These are phyloP conservation scores for Dryadomyces sulphureus DNA, from an alignment of 2,329 filamentous ascomycete species.

Conservation along the genomic window DNA sequence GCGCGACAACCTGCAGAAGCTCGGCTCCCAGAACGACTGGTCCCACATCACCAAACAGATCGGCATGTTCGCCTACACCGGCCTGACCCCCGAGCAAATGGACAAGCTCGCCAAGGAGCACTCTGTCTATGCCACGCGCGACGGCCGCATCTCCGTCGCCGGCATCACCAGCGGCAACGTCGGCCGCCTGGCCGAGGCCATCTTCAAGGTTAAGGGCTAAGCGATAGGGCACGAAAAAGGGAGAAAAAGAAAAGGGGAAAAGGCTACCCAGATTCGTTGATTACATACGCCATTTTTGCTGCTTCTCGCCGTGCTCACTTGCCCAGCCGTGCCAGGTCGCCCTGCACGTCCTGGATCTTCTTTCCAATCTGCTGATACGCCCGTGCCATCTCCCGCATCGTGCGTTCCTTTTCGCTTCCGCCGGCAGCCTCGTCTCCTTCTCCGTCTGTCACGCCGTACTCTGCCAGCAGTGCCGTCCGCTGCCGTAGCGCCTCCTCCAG, in stretches of 20 bases:
- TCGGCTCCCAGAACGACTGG: constrained; percentile 96
- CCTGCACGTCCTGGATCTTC: constrained; percentile 33
- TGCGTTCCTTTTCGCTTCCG: constrained; percentile 27
- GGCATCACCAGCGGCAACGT: constrained; percentile 73
- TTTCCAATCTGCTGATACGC: constrained; percentile 34
- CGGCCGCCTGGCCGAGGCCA: constrained; percentile 65
- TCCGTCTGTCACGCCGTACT: constrained; percentile 29
- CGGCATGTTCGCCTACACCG: constrained; percentile 99
- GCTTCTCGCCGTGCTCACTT: constrained; percentile 7
- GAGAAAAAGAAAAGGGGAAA: background rate
- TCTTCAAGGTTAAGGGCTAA: constrained; percentile 68
- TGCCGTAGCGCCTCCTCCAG: constrained; percentile 27
- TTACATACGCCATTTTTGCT: background rate
- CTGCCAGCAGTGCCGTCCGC: constrained; percentile 27
- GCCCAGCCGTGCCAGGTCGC: constrained; percentile 24
- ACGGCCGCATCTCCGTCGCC: constrained; percentile 73
- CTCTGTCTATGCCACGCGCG: constrained; percentile 94
- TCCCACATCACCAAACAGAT: constrained; percentile 98
- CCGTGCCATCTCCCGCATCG: constrained; percentile 37
- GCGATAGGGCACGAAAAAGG: background rate
- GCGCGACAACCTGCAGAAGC: constrained; percentile 86
- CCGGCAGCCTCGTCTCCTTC: constrained; percentile 26
- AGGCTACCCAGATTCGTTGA: background rate
- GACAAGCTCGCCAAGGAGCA: constrained; percentile 81
- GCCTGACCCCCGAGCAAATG: constrained; percentile 83